phyloP scores from a whole-genome alignment of 768 basidiomycete species.

The Termitomyces sp. region DNA sequence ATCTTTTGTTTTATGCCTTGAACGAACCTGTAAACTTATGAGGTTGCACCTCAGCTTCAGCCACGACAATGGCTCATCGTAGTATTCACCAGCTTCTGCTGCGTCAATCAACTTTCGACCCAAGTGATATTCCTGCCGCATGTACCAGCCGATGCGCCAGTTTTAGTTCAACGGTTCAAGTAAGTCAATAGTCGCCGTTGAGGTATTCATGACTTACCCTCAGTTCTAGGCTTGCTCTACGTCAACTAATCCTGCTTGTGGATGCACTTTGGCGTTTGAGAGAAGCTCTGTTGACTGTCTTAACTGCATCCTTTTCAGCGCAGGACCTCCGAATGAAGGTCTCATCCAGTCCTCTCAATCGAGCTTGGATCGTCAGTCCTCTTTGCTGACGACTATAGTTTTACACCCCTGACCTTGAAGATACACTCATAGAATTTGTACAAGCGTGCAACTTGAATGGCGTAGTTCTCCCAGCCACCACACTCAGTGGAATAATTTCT shows the following conservation, averaged over 20 bases:
- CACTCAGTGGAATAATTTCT: constrained; percentile 5
- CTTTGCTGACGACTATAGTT: background rate
- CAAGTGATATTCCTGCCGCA: too few species aligned
- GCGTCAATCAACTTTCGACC: constrained; percentile 9
- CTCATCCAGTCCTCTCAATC: background rate
- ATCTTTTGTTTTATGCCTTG: background rate
- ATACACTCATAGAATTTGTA: constrained; percentile 5
- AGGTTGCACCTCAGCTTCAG: background rate
- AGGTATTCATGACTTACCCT: background rate
- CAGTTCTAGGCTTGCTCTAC: constrained; percentile 1
- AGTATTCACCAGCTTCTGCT: constrained; percentile 7
- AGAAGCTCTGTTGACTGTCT: constrained; percentile 7
- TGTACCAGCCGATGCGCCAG: constrained; percentile 1
- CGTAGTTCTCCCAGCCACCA: constrained; percentile 8
- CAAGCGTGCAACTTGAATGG: constrained; percentile 4
- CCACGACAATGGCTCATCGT: background rate
- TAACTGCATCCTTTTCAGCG: constrained; percentile 7
- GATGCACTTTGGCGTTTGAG: constrained; percentile 6
- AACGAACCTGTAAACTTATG: background rate
- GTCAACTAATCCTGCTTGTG: background rate
- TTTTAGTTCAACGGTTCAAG: background rate
- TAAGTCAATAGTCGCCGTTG: background rate
- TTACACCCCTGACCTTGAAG: background rate
- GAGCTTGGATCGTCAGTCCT: constrained; percentile 7
- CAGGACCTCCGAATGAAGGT: background rate